Conservation (phyloP, 1,284 basidiomycete species). For the Ustilago trichophora region DNA sequence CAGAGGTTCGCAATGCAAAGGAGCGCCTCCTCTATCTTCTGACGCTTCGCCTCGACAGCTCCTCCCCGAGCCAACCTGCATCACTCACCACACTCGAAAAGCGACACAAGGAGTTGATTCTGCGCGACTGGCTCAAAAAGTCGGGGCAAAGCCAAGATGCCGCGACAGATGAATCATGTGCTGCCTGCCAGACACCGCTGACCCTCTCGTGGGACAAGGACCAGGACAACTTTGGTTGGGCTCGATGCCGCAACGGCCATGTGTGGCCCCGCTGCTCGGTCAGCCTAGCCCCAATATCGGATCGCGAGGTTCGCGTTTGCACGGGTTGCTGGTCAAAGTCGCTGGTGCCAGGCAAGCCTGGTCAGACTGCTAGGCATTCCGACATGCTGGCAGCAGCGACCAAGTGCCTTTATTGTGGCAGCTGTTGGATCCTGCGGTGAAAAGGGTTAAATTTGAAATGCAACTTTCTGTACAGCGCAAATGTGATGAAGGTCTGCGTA, state of each 20-base stretch:
- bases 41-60: conserved; percentile 4
- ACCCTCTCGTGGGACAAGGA: conserved; percentile 7
- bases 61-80: neutral
- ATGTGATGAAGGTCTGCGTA: no score
- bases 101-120: neutral
- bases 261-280: conserved; percentile 48
- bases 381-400: conserved; percentile 8
- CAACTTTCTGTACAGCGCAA: no score
- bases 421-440: conserved; percentile 36
- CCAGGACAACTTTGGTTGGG: conserved; percentile 19
- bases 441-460: no score
- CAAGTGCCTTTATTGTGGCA: conserved; percentile 28
- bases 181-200: conserved; percentile 28
- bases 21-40: conserved; percentile 20
- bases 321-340: conserved; percentile 40
- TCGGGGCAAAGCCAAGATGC: neutral
- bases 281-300: conserved; percentile 29
- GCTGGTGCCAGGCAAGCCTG: conserved; percentile 5
- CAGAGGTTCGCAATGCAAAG: no score
- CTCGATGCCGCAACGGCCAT: conserved; percentile 29
- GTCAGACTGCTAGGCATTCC: conserved; percentile 8
- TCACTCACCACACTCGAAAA: neutral
- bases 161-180: conserved; percentile 20
- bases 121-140: conserved; percentile 7
- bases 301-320: conserved; percentile 29